Base-by-base conservation (phyloP, 192 early-diverging fungal species). In the Coemansia sp. region DNA sequence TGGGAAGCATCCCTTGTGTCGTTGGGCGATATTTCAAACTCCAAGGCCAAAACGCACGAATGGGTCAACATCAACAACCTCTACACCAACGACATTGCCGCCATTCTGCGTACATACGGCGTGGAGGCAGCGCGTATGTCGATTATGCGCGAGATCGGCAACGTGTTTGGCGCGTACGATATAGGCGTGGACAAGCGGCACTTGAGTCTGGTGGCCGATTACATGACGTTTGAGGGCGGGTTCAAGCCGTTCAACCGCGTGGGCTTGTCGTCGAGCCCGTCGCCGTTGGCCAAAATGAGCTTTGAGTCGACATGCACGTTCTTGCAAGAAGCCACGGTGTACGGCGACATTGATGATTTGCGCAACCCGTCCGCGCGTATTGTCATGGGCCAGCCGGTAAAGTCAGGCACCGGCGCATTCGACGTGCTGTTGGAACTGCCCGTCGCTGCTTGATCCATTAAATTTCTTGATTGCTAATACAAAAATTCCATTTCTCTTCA, bases 161-260 rank as follows among this genome's bases (percentile, higher is more conserved):
- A 82, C 21, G 98, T 99, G 31, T 99, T 99, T 68, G 88, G 84
- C 38, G 93, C 89, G 2, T 99, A 98, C 71, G 89, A 94, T 54
- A 99, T 99, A 60, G 84, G 76, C 48, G 92, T 99, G 56, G 92
- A 99, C 77, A 82, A 82, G 40, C 90, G 96, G n/a, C 98, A 99
- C 71, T 87, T 99, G 77, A 87, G 87, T 37, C 70, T 99, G 62
- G 95, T 99, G 77, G 95, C 95, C 44, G 98, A 99, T 71, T 98
- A 95, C 71, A 99, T 99, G 98, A 99, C 98, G 0, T 98, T 97
- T 70, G 98, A 98, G 82, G 96, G 98, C 60, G 93, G 89, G 2
- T 99, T 92, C 86, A 98, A 98, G 66, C 92, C 97, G 5, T 98
- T 98, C 84, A 97, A 94, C 85, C 89, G 96, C 23, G 91, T 90